phyloP scores from a whole-genome alignment of 805 yeast genomes.

The Clavispora fructus region DNA sequence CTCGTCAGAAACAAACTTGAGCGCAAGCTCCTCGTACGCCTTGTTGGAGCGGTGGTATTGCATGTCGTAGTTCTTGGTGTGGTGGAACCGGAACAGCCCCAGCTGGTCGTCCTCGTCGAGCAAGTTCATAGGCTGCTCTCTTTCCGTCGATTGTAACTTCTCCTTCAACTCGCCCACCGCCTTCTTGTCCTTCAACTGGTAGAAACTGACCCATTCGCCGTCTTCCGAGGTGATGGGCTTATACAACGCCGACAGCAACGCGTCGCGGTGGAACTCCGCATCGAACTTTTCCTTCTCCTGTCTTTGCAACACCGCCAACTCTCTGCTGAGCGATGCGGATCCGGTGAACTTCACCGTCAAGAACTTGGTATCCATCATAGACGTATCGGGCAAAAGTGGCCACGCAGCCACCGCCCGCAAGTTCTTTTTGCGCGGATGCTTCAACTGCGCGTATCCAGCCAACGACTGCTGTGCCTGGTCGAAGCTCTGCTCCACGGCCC shows the following conservation, averaged over 20 bases:
- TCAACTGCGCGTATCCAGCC: conserved; percentile 37
- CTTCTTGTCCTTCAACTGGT: conserved; percentile 24
- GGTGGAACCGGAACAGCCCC: conserved; percentile 50
- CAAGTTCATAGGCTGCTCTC: conserved; percentile 36
- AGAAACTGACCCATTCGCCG: conserved; percentile 69
- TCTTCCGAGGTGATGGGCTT: conserved; percentile 68
- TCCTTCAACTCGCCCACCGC: conserved; percentile 20
- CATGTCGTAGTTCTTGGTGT: conserved; percentile 78
- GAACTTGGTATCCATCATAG: conserved; percentile 79
- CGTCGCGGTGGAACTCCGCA: conserved; percentile 28
- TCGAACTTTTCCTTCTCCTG: conserved; percentile 24
- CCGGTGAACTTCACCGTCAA: conserved; percentile 59
- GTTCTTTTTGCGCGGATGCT: conserved; percentile 75
- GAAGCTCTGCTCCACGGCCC: conserved; percentile 74
- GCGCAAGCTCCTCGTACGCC: conserved; percentile 60
- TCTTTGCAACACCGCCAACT: conserved; percentile 24
- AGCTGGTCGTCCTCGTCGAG: conserved; percentile 42
- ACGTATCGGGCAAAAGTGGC: conserved; percentile 84
- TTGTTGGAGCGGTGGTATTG: conserved; percentile 42
- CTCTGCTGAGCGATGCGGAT: conserved; percentile 45
- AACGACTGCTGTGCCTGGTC: conserved; percentile 50
- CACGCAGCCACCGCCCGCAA: conserved; percentile 72
- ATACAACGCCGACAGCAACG: conserved; percentile 58
- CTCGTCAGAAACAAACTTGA: conserved; percentile 47
- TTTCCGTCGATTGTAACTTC: conserved; percentile 35